Base-by-base conservation (phyloP, 176 grass and related monocot species). In the Aegilops sharonensis region DNA sequence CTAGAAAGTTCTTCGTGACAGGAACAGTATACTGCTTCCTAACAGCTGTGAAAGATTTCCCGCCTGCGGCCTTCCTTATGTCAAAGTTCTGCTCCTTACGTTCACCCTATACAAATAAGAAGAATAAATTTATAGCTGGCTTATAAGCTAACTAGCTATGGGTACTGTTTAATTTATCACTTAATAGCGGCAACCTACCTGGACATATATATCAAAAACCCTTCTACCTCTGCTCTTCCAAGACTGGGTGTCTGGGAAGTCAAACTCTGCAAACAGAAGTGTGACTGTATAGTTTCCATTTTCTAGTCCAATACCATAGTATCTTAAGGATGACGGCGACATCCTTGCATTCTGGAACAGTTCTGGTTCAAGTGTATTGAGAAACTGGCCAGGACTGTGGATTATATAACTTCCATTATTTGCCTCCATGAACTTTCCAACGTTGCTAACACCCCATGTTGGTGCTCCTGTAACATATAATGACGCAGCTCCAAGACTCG, bases 211-310 rank as follows among this genome's bases (percentile, higher is more conserved):
- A 90, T 98, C 87, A 40, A 98, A 98, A 87, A 95, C 64, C 57
- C 95, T 94, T 83, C 89, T 90, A 35, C 95, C 89, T 42, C 62
- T 64, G 64, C 89, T 95, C 81, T 21, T 84, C 91, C 89, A 93
- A 4, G 72, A 56, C 75, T 82, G 76, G 11, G 32, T 60, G 64
- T 93, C 84, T 12, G 80, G 77, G 74, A 83, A 95, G 18, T 13
- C 54, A 68, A 83, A 88, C 83, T 98, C 93, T 25, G 95, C 79
- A 72, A 98, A 98, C 57, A 95, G 90, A 68, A 98, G 91, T 34
- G 56, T 93, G 36, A 98, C 83, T 4, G 91, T 98, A 72, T 98
- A 98, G 81, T 98, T 98, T 64, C 95, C 95, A 89, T 98, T 98
- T 75, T 98, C 77, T 30, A 98, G 95, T 24, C 93, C 95, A 56